Base-by-base conservation (phyloP, 1,139 yeast species). In the Blastobotrys aristatus region DNA sequence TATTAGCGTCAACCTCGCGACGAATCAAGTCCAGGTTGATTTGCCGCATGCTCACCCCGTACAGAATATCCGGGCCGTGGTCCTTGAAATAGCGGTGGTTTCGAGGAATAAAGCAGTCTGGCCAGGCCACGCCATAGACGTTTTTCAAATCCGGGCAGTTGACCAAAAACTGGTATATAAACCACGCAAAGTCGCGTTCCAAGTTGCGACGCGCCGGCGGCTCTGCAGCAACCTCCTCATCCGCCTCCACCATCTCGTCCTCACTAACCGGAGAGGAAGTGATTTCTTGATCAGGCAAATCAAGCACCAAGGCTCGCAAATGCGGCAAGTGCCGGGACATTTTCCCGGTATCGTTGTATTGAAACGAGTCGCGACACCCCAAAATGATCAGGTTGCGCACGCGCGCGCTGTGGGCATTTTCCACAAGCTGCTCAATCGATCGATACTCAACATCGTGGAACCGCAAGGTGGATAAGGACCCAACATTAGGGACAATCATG, bases 101-200 rank as follows among this genome's bases (percentile, higher is more conserved):
- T 14, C 39, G 17, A 18, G 34, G 24, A 8, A 42, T 13, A 33
- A 42, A 42, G 18, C 45, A 42, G 22, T 42, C 45, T 1, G 45
- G 45, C 45, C 45, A 42, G 4, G 40, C 39, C 26, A 42, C 45
- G 24, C 45, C 45, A 26, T 34, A 42, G 13, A 42, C 24, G 27
- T 33, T 17, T 13, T 5, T 7, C 11, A 42, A 21, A 11, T 17
- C 8, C 27, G 45, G 40, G 21, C 45, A 42, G 24, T 42, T 42
- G 16, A 13, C 24, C 14, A 42, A 10, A 24, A 42, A 42, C 26
- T 24, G 20, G 26, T 26, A 26, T 5, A 34, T 17, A 24, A 42
- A 42, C 24, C 34, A 8, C 22, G 45, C 39, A 33, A 40, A 33
- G 4, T 32, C 32, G 10, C 18, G 13, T 20, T 40, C 45, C 20